These are phyloP conservation scores for Alternaria novae-zelandiae DNA, from an alignment of 2,329 filamentous ascomycete genomes.

Conservation along the genomic window DNA sequence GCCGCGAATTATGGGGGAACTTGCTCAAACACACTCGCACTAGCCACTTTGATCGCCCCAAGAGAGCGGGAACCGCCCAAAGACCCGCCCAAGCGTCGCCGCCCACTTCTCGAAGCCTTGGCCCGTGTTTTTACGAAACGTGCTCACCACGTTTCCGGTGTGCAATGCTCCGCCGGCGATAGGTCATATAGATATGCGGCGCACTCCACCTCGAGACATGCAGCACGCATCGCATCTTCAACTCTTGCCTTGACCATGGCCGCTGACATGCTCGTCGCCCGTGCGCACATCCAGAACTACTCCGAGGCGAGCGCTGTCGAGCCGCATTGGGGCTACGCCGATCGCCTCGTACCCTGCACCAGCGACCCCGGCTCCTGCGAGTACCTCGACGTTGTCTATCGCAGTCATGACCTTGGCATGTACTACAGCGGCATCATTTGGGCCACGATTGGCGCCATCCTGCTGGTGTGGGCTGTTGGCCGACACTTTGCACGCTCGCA, in stretches of 20 bases:
- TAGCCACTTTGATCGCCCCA: background rate
- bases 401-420: constrained; percentile 61
- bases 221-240: constrained; percentile 7
- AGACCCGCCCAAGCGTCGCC: background rate
- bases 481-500: constrained; percentile 38
- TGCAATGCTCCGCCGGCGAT: background rate
- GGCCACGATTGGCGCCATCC: constrained; percentile 58
- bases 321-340: constrained; percentile 64
- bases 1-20: constrained; percentile 35
- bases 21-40: constrained; percentile 41
- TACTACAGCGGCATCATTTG: constrained; percentile 64
- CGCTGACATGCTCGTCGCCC: constrained; percentile 25
- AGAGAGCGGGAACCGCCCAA: background rate
- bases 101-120: constrained; percentile 1
- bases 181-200: constrained; percentile 20
- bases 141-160: constrained; percentile 11
- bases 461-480: constrained; percentile 53
- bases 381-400: constrained; percentile 64
- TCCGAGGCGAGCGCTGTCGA: constrained; percentile 48
- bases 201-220: background rate
- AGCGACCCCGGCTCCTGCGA: constrained; percentile 64
- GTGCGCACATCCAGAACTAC: constrained; percentile 53
- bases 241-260: constrained; percentile 26
- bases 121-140: constrained; percentile 5
- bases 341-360: constrained; percentile 62